Base-by-base conservation (phyloP, 2,329 filamentous ascomycete species). In the Fusarium ambrosium region DNA sequence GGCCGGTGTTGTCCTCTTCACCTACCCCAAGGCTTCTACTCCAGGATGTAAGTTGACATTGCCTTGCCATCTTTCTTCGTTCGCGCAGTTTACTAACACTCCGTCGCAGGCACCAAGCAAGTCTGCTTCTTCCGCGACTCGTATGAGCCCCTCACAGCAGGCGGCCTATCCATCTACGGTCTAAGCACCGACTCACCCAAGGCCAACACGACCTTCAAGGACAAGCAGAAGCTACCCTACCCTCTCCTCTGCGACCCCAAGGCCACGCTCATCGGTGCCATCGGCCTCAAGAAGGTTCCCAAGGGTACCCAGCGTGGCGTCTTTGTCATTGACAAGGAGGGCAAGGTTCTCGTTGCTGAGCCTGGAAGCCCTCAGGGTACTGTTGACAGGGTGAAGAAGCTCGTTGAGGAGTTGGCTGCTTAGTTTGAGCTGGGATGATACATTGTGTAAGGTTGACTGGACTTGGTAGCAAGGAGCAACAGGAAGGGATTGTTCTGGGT, bases 1-100 rank as follows among this genome's bases (percentile, higher is more conserved):
- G 85, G 88, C 90, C 39, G 97, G 96, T 29, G 93, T 98, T 51
- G 94, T 98, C 37, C 86, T 98, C 34, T 98, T 99, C 84, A 98
- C 95, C 36, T 98, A 98, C 81, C 97, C 97, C 69, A 97, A 94
- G 85, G 97, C 97, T 14, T 97, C 93, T 32, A 99, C 97, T 24
- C 94, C 95, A 41, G 96, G 96, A 73, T 98, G 96, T 98, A 91
- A 90, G 94, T 82, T 55, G 34, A 24, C 18, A 20, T 36, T 22
- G 9, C 27, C 43, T 51, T 22, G 22, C 13, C 43, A 48, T 24
- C 18, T 43, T 10, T 10, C n/a, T 34, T 39, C 22, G 16, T 20
- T 56, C 34, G 16, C 10, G 29, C 55, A 22, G 43, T 6, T 37
- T 27, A 24, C 66, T 75, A 20, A 75, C 64, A 55, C 16, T 7